phyloP scores from a whole-genome alignment of 805 yeast genomes.

The Barnettozyma vustinii region DNA sequence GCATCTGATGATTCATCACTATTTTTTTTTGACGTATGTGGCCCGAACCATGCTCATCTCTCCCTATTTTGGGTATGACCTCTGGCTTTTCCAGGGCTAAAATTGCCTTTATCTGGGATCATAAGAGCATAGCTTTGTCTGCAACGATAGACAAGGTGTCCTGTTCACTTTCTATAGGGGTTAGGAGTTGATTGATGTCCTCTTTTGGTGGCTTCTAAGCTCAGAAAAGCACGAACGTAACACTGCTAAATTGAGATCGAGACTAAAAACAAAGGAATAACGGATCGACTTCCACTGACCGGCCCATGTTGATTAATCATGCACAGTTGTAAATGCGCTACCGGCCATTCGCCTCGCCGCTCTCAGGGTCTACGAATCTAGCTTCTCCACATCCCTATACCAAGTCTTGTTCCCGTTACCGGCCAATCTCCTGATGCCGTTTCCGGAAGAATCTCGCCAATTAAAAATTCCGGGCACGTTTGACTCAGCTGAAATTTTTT shows the following conservation, averaged over 20 bases:
- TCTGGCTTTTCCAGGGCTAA: neutral
- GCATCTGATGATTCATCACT: neutral
- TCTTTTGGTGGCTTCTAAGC: too few relatives aligned
- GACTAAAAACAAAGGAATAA: too few relatives aligned
- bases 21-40: neutral
- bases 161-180: too few relatives aligned
- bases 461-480: neutral
- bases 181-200: too few relatives aligned
- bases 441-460: neutral
- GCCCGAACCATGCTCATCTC: neutral
- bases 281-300: too few relatives aligned
- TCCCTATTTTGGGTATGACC: neutral
- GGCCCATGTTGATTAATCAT: too few relatives aligned
- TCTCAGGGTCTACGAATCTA: neutral
- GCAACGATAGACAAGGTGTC: too few relatives aligned
- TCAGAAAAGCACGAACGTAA: too few relatives aligned
- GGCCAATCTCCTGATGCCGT: neutral
- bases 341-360: neutral
- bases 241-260: too few relatives aligned
- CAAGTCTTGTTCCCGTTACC: neutral
- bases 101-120: too few relatives aligned
- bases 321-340: neutral
- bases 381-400: too few relatives aligned
- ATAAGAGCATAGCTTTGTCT: too few relatives aligned
- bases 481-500: neutral